Evolutionary conservation across 2,329 filamentous ascomycete species (phyloP), one percentile per base, ranked within the genome.

Genomic region (Paecilomyces dactylethromorphus): DNA sequence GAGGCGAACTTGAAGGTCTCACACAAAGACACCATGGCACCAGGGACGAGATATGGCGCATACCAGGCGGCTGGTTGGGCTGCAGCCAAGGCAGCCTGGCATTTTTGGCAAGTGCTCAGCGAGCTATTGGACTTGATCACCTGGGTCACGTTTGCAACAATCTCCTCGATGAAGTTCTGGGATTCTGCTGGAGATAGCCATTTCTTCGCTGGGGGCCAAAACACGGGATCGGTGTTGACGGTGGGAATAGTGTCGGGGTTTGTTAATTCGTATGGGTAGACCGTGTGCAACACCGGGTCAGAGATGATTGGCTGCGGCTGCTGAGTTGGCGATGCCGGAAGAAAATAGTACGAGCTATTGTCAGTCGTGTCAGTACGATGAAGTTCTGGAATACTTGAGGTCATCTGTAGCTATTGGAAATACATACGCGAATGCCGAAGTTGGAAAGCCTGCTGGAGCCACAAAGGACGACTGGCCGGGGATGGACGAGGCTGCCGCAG

Each of bases 221-320:
- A 76, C 7, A 82, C 67, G 1, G 81, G 80, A 65, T 86, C 83
- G 6, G 70, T 62, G 58, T 80, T 78, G 12, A 75, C 66, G 1
- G 73, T 71, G 7, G 82, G 82, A 39, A 85, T 79, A 0, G 74
- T 79, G 31, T 78, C 71, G 1, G 82, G 82, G 64, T 83, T 75
- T 0, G 83, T 86, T 55, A 86, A 67, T 61, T 84, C 82, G 32
- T 77, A 70, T 1, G 81, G 81, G 58, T 77, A 85, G 2, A 81
- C 84, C 61, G 78, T 74, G 62, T 84, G 81, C 53, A 84, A 67
- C 29, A 84, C 71, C 0, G 81, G 80, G 68, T 86, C 83, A 60
- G 77, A 74, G 3, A 86, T 66, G 13, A 77, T 77, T 29, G 81
- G 81, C 63, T 84, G 81, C n/a, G 81, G 81, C 66, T 83, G 74